Base-by-base conservation (phyloP, 2,329 filamentous ascomycete species). In the Ceratocystis variospora region DNA sequence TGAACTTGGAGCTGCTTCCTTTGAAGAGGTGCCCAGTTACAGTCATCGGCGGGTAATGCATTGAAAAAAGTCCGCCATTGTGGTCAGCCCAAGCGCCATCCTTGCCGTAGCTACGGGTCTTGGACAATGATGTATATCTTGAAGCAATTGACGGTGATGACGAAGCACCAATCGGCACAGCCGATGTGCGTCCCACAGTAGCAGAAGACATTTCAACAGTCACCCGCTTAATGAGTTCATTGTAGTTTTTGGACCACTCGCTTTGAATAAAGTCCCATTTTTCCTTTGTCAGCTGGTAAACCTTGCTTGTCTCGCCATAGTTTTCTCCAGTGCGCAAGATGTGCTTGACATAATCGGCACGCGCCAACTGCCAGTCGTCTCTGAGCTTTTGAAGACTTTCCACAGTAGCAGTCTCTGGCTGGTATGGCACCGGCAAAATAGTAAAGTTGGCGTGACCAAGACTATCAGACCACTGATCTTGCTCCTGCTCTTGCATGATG, bases 371-470 rank as follows among this genome's bases (percentile, higher is more conserved):
- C 91, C 92, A 96, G 72, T 95, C 88, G 5, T 83, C 80, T 63
- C 88, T 85, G 63, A 96, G 80, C 72, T 85, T 81, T 44, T 81
- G 81, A 31, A 84, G 75, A 0, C 78, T 74, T 3, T 82, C 79
- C 8, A 86, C 72, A 70, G 87, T 84, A 69, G 83, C 83, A 2
- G 73, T 73, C 17, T 85, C 81, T 0, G 90, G 87, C 7, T 83
- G 75, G 72, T 96, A 96, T 0, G 92, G 93, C 73, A 87, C 83
- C 0, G 92, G 92, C 25, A 83, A 78, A 71, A 97, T 95, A 71
- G 84, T 92, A 74, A 95, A 96, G 77, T 97, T 96, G 70, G 92
- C 92, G 73, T 97, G 92, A 33, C 93, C 93, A 15, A 97, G 83
- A 66, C 85, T 85, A 72, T 87, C 84, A 0, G 89, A 87, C 93